Conservation (phyloP, 2,329 filamentous ascomycete genomes). For the Elsinoe ampelina region DNA sequence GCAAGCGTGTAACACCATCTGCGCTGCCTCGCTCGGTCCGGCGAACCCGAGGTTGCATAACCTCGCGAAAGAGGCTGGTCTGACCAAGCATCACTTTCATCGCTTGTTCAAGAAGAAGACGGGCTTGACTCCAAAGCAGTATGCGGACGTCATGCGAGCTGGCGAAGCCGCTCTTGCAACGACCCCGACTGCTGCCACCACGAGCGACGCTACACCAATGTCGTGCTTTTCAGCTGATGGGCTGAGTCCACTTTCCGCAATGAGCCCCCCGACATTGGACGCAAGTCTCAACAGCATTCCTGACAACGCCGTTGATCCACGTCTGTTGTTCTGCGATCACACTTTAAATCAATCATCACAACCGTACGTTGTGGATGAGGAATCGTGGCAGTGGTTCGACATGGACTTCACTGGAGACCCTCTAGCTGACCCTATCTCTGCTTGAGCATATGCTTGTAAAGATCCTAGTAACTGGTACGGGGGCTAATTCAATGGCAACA, state of each 20-base stretch:
- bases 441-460: slow-evolving; percentile 11
- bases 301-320: not conserved
- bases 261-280: not conserved
- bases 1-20: slow-evolving; percentile 8
- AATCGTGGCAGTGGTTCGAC: slow-evolving; percentile 4
- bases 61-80: slow-evolving; percentile 42
- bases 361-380: not conserved
- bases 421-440: not conserved
- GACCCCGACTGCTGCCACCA: not conserved
- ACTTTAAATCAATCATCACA: not conserved
- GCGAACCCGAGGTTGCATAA: slow-evolving; percentile 34
- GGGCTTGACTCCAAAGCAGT: slow-evolving; percentile 44
- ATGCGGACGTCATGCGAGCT: slow-evolving; percentile 18
- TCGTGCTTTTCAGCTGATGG: not conserved
- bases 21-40: slow-evolving; percentile 2
- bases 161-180: not conserved
- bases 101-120: slow-evolving; percentile 49
- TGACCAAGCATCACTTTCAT: slow-evolving; percentile 52
- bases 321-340: not conserved
- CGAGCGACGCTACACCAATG: not conserved
- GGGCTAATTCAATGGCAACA: no score
- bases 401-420: not conserved
- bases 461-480: no score
- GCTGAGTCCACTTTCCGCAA: not conserved
- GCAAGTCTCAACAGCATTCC: not conserved